Evolutionary conservation across 306 rosid genomes (phyloP).

Genomic region (Pyrus betulifolia): DNA sequence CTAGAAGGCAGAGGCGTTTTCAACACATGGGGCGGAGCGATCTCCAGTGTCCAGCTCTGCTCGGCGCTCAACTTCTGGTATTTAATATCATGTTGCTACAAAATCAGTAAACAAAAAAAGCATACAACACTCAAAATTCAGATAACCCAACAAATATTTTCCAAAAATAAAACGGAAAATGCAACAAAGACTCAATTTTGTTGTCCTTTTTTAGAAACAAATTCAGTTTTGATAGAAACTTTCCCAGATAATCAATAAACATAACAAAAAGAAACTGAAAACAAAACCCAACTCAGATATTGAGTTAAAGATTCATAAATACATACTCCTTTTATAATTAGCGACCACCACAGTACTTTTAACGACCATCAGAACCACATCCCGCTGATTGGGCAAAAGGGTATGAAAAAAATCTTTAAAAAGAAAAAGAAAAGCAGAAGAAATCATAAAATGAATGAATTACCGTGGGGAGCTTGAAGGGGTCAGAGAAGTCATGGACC

Average conservation of each 20-base stretch:
- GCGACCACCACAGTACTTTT: not conserved
- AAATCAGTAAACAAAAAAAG: slow-evolving; percentile 11
- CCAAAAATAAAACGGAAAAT: slow-evolving; percentile 1
- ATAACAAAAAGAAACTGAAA: not conserved
- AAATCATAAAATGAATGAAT: not conserved
- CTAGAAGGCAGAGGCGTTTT: slow-evolving; percentile 52
- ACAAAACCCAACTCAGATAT: not conserved
- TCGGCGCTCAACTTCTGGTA: slow-evolving; percentile 42
- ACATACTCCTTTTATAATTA: not conserved
- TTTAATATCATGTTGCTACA: slow-evolving; percentile 45
- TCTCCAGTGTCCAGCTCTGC: slow-evolving; percentile 81
- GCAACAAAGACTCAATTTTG: not conserved
- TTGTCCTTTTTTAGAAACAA: not conserved
- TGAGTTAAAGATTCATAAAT: not conserved
- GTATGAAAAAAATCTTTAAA: not conserved
- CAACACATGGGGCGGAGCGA: slow-evolving; percentile 52
- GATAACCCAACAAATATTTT: not conserved
- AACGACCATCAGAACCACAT: not conserved
- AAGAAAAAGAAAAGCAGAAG: not conserved
- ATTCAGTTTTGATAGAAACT: not conserved
- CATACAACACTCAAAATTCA: not conserved
- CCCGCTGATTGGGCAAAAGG: not conserved
- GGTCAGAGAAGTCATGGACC: slow-evolving; percentile 50
- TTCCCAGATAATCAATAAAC: not conserved
- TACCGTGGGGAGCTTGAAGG: slow-evolving; percentile 61